Evolutionary conservation across 2,329 filamentous ascomycete genomes (phyloP).

Genomic region (Ilyonectria sp.): DNA sequence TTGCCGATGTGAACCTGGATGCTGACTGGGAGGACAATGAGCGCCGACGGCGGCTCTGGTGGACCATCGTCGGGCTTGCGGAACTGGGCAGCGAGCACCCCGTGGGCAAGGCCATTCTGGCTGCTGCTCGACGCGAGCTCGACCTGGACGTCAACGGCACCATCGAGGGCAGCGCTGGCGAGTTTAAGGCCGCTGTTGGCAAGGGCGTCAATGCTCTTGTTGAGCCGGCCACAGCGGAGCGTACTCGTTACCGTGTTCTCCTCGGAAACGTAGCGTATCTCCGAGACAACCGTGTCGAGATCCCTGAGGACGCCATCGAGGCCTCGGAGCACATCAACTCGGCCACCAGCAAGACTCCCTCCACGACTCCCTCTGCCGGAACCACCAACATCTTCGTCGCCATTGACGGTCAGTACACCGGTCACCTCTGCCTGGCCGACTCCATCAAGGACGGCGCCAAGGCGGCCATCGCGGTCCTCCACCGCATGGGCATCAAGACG

Average conservation of each 20-base stretch:
- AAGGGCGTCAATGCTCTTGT: constrained; percentile 87
- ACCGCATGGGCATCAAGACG: constrained; percentile 87
- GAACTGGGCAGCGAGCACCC: constrained; percentile 98
- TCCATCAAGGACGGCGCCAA: constrained; percentile 91
- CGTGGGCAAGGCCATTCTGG: constrained; percentile 89
- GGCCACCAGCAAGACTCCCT: constrained; percentile 55
- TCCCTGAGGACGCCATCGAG: constrained; percentile 75
- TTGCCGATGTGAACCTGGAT: constrained; percentile 79
- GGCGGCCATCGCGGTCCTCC: constrained; percentile 85
- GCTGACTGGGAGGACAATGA: constrained; percentile 79
- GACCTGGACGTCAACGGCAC: constrained; percentile 79
- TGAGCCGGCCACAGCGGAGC: constrained; percentile 80
- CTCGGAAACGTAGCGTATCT: constrained; percentile 88
- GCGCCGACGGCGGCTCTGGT: constrained; percentile 85
- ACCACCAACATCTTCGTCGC: constrained; percentile 94
- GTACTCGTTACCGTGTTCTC: constrained; percentile 82
- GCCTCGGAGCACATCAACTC: constrained; percentile 73
- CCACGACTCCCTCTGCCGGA: constrained; percentile 68
- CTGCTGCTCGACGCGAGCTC: constrained; percentile 82
- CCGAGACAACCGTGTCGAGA: constrained; percentile 75
- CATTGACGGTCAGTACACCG: constrained; percentile 85
- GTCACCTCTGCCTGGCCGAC: constrained; percentile 87
- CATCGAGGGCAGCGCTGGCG: constrained; percentile 86
- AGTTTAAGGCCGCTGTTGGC: constrained; percentile 88
- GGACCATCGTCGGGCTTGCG: constrained; percentile 94